Conservation (phyloP, 345 rosid species). For the Eucalyptus fibrosa region DNA sequence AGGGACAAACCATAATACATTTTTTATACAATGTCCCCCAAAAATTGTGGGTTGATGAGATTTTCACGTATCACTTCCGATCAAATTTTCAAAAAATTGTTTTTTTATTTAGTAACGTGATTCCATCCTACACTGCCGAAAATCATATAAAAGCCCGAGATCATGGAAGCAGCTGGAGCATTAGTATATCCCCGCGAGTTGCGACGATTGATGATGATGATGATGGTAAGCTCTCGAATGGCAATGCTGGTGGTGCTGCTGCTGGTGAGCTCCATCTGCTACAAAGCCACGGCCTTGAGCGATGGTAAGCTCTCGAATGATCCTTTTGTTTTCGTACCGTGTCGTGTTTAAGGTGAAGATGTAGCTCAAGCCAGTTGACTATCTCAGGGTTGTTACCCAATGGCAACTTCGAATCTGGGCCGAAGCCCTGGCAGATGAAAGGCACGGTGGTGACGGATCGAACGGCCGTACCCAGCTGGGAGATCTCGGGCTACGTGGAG, state of each 20-base stretch:
- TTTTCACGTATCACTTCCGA: neutral
- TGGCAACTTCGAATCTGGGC: conserved; percentile 62
- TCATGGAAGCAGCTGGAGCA: neutral
- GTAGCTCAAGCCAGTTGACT: neutral
- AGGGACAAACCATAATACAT: neutral
- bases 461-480: conserved; percentile 52
- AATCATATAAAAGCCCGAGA: neutral
- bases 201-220: neutral
- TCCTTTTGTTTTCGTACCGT: neutral
- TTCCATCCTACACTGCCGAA: neutral
- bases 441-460: conserved; percentile 28
- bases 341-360: neutral
- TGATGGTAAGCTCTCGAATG: neutral
- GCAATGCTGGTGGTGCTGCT: neutral
- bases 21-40: neutral
- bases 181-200: neutral
- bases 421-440: conserved; percentile 35
- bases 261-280: neutral
- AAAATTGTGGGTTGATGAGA: neutral
- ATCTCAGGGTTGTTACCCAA: conserved; percentile 62
- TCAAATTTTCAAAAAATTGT: neutral
- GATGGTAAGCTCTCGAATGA: neutral
- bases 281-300: neutral
- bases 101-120: neutral
- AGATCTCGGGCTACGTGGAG: conserved; percentile 58